Base-by-base conservation (phyloP, 495 filamentous ascomycete genomes). In the Letharia columbiana region DNA sequence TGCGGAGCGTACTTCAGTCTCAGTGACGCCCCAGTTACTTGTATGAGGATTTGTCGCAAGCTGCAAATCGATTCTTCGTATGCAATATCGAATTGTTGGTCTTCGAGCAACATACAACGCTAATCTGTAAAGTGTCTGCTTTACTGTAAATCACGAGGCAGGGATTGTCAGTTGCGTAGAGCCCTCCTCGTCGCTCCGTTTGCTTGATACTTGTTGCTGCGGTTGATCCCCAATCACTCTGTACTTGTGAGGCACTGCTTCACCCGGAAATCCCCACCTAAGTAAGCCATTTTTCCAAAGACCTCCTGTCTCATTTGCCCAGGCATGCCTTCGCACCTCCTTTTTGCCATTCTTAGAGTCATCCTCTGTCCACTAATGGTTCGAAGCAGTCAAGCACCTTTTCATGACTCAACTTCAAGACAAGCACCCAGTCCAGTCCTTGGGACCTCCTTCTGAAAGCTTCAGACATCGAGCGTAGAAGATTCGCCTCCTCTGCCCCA, bases 361-460 rank as follows among this genome's bases (percentile, higher is more conserved):
- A 15, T 49, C 13, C 6, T 18, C 18, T 37, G 13, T 31, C 41
- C 18, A 62, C 60, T 33, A 50, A 47, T 33, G 60, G 44, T 9
- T 62, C 7, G 15, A 62, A 47, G 31, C 44, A 20, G 28, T 47
- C 33, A 13, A 62, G 60, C 15, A 62, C 40, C 8, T 13, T 17
- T n/a, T 61, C 59, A 10, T 44, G 23, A 18, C 17, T 17, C 7
- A 62, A 10, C 11, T 4, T 20, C 33, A 62, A 47, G 11, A 62
- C 28, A 20, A 47, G 60, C 9, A 62, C 33, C 60, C 60, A 62
- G 3, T 62, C 60, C 44, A 62, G 47, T 33, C 60, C 12, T 6
- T 62, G 35, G 9, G n/a, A 20, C 17, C 42, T 47, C 28, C 50
- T 15, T 37, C 23, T 31, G 6, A 49, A 50, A 9, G 15, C 5